These are phyloP conservation scores for Skeletonema menzelii DNA, from an alignment of 108 stramenopile genomes.

Conservation along the genomic window DNA sequence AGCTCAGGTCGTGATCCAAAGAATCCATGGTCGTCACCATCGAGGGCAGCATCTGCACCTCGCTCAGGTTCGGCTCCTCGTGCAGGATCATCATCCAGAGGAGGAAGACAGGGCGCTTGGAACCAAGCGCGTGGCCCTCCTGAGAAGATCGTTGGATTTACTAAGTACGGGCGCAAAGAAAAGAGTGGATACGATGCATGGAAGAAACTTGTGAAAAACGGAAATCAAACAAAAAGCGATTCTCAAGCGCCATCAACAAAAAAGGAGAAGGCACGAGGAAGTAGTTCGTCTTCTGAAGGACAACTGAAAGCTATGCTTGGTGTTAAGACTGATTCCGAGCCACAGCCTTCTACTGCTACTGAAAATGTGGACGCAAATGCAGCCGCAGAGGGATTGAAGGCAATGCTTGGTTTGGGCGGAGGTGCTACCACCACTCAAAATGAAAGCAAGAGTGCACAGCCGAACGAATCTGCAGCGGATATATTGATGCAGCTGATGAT, in stretches of 20 bases:
- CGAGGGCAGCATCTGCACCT: constrained; percentile 24
- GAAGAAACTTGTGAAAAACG: constrained; percentile 46
- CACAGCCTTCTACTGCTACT: constrained; percentile 1
- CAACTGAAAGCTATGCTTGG: constrained; percentile 49
- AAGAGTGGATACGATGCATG: constrained; percentile 63
- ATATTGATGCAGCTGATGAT: constrained; percentile 67
- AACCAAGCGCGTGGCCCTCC: constrained; percentile 70
- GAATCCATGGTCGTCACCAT: constrained; percentile 24
- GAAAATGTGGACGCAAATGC: constrained; percentile 9
- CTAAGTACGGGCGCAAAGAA: constrained; percentile 36
- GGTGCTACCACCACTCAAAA: neutral
- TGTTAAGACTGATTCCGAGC: constrained; percentile 15
- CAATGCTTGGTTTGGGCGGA: constrained; percentile 57
- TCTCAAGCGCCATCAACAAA: constrained; percentile 5
- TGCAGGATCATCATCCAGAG: constrained; percentile 29
- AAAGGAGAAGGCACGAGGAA: constrained; percentile 19
- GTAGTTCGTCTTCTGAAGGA: constrained; percentile 13
- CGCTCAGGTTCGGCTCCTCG: constrained; percentile 43
- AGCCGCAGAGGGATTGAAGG: constrained; percentile 55
- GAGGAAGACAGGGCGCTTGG: constrained; percentile 59
- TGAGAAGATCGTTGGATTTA: constrained; percentile 70
- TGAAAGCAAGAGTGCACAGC: constrained; percentile 21
- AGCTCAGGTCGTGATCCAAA: constrained; percentile 15
- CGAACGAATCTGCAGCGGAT: constrained; percentile 58
- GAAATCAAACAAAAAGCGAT: constrained; percentile 5